Evolutionary conservation across 805 yeast genomes (phyloP).

Genomic region (Kuraishia borneana): DNA sequence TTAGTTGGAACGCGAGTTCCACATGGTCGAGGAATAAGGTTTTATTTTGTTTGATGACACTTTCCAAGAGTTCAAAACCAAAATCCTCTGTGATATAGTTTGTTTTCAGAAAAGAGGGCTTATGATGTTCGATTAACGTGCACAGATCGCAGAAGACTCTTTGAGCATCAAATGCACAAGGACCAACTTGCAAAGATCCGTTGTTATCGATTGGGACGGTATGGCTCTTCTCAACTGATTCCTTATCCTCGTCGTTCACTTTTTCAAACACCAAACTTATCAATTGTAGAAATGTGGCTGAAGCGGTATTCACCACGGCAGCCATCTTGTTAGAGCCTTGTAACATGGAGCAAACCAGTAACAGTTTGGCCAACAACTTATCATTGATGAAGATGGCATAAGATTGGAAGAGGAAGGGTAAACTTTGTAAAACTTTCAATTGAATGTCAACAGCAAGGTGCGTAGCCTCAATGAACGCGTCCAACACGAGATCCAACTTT

Average conservation of each 20-base stretch:
- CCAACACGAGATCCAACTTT: constrained; percentile 44
- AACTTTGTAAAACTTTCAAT: constrained; percentile 70
- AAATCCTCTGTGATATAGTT: constrained; percentile 47
- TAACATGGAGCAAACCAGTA: constrained; percentile 61
- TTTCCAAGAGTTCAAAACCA: constrained; percentile 78
- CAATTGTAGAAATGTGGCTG: constrained; percentile 86
- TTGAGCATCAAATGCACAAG: constrained; percentile 58
- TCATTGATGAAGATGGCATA: constrained; percentile 49
- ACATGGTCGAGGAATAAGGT: constrained; percentile 40
- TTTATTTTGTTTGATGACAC: constrained; percentile 56
- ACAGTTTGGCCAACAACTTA: constrained; percentile 40
- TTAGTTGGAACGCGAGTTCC: constrained; percentile 56
- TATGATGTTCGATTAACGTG: constrained; percentile 45
- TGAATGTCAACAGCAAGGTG: constrained; percentile 75
- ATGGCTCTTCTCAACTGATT: constrained; percentile 7
- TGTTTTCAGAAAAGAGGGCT: constrained; percentile 42
- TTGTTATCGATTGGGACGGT: constrained; percentile 35
- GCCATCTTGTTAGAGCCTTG: constrained; percentile 59
- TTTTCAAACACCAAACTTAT: constrained; percentile 70
- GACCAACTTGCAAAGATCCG: constrained; percentile 28
- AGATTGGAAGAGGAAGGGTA: constrained; percentile 63
- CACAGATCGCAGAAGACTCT: constrained; percentile 67
- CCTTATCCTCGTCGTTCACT: constrained; percentile 29
- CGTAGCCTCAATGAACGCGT: constrained; percentile 62
- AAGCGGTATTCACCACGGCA: constrained; percentile 80